phyloP scores from a whole-genome alignment of 75 land plant genomes.

The Gnetum montanum region DNA sequence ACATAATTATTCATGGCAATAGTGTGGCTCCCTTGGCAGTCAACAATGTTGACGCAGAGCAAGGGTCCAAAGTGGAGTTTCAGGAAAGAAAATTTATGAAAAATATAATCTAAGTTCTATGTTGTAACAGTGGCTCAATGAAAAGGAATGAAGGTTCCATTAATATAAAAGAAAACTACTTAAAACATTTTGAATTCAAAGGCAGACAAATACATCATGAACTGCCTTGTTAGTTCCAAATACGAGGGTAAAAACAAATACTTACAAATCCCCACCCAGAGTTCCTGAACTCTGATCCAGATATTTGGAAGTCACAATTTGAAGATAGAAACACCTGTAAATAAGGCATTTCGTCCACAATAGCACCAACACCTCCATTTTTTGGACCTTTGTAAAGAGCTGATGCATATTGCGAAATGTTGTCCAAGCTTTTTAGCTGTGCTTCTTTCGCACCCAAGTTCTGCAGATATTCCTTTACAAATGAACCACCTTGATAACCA shows the following conservation, averaged over 20 bases:
- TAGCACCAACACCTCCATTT: conserved; percentile 74
- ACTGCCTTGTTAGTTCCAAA: too few species aligned
- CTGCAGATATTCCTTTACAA: conserved; percentile 62
- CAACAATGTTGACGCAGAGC: too few species aligned
- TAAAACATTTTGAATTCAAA: too few species aligned
- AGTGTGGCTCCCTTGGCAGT: too few species aligned
- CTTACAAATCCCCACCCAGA: conserved; percentile 95
- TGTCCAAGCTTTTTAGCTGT: conserved; percentile 29
- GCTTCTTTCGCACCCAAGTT: conserved; percentile 52
- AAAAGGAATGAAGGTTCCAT: too few species aligned
- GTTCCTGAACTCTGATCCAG: conserved; percentile 66
- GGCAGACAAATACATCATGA: too few species aligned
- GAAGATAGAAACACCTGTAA: conserved; percentile 54
- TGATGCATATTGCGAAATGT: conserved; percentile 31
- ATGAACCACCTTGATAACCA: conserved; percentile 78
- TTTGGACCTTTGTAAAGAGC: conserved; percentile 50
- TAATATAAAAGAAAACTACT: too few species aligned
- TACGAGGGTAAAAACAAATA: conserved; percentile 3
- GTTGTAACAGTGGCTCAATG: too few species aligned
- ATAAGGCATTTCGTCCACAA: conserved; percentile 86
- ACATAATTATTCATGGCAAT: too few species aligned
- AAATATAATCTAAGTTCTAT: too few species aligned
- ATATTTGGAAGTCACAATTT: conserved; percentile 42
- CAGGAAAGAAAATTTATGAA: too few species aligned
- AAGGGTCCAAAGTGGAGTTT: too few species aligned